Evolutionary conservation across 225 moss, liverwort and hornwort species (phyloP).

Genomic region (Marchantia paleacea): DNA sequence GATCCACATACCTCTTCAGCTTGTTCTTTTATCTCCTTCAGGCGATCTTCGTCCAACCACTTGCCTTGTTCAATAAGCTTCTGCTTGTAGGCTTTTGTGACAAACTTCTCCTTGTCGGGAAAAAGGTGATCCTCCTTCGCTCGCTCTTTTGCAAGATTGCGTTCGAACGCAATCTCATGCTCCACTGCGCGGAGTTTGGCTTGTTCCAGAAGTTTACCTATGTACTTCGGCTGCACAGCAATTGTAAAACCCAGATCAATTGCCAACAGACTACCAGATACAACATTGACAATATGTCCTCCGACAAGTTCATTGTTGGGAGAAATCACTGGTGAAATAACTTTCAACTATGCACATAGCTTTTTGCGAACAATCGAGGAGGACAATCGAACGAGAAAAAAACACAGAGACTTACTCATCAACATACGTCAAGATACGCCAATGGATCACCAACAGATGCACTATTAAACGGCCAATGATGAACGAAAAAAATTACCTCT

Average conservation of each 20-base stretch:
- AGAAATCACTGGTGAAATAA: too few species aligned
- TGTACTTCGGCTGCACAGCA: constrained; percentile 78
- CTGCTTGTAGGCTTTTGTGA: constrained; percentile 91
- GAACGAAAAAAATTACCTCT: constrained; percentile 47
- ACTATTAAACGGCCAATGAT: not conserved
- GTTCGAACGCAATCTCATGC: constrained; percentile 89
- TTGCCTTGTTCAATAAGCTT: constrained; percentile 91
- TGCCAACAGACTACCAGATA: not conserved
- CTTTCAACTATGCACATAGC: too few species aligned
- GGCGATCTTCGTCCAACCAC: constrained; percentile 89
- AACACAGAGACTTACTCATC: not conserved
- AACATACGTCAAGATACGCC: not conserved
- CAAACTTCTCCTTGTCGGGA: constrained; percentile 95
- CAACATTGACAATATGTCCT: not conserved
- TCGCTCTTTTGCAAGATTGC: constrained; percentile 83
- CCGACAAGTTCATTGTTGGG: too few species aligned
- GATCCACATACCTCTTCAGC: constrained; percentile 59
- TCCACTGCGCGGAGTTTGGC: constrained; percentile 79
- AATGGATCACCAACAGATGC: too few species aligned
- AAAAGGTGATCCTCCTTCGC: constrained; percentile 87
- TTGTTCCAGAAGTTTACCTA: constrained; percentile 79
- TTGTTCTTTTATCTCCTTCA: constrained; percentile 67
- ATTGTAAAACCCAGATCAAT: not conserved
- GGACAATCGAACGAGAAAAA: not conserved
- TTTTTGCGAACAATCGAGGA: not conserved